Evolutionary conservation across 2,329 filamentous ascomycete genomes (phyloP).

Genomic region (Kalmusia sp.): DNA sequence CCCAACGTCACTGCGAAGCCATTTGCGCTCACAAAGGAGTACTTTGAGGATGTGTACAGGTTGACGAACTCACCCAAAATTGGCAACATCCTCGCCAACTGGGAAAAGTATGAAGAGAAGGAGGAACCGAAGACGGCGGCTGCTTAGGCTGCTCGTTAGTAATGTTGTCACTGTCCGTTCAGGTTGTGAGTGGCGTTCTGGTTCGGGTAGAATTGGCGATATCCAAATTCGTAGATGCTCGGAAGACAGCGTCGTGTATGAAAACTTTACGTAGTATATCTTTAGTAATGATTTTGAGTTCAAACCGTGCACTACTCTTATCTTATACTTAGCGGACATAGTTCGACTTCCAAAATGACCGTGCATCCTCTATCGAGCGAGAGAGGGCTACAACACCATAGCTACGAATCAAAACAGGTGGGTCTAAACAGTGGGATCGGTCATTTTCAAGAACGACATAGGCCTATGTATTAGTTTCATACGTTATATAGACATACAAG

Average conservation of each 20-base stretch:
- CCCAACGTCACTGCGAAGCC: conserved; percentile 97
- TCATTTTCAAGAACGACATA: too few relatives aligned
- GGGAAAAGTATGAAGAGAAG: conserved; percentile 59
- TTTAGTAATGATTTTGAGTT: conserved; percentile 6
- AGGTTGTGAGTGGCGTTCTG: conserved; percentile 7
- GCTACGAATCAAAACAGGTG: too few relatives aligned
- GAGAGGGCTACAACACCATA: too few relatives aligned
- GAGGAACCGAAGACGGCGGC: conserved; percentile 37
- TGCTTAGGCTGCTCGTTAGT: conserved; percentile 9
- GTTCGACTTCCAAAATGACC: too few relatives aligned
- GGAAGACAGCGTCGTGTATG: conserved; percentile 7
- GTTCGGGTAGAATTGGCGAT: conserved; percentile 12
- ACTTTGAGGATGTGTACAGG: conserved; percentile 98
- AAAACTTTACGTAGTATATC: conserved; percentile 3
- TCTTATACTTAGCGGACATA: too few relatives aligned
- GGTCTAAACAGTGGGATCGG: too few relatives aligned
- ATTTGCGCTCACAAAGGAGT: conserved; percentile 96
- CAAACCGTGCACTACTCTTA: too few relatives aligned
- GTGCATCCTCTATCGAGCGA: too few relatives aligned
- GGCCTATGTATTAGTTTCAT: too few relatives aligned
- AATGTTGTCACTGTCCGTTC: not conserved
- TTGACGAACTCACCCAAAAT: conserved; percentile 84
- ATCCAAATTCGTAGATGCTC: conserved; percentile 11
- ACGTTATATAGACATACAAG: too few relatives aligned
- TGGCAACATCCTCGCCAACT: conserved; percentile 81